Evolutionary conservation across 2,329 filamentous ascomycete species (phyloP), one percentile per base, ranked within the genome.

Genomic region (Colletotrichum lentis): DNA sequence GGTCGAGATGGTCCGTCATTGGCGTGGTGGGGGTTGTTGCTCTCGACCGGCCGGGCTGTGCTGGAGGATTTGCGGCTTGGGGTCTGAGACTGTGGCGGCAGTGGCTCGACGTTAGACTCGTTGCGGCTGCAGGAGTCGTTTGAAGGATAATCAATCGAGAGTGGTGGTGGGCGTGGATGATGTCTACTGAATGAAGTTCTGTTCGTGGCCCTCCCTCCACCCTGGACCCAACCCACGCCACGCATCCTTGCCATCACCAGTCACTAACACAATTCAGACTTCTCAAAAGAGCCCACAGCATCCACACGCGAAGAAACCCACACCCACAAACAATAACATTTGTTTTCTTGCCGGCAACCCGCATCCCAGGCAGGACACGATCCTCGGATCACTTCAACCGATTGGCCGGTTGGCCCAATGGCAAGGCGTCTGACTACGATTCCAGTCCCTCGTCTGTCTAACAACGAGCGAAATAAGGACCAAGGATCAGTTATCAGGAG

Each of bases 371-470:
- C 22, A 31, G 24, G 18, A 27, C 3, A 8, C 5, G 16, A 3
- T n/a, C 3, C 49, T 20, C 27, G 5, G 1, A 35, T 27, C 27
- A 5, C 11, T 12, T 8, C 16, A 22, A 5, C 4, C 11, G 18
- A 57, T 5, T 24, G 62, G 50, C 55, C 62, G 62, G 55, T 65
- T 77, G 76, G 74, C 73, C 74, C 73, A 76, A 75, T 78, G 76
- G 72, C 76, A 79, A 78, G 76, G 75, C 76, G 76, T 78, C 74
- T 78, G 76, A 78, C 77, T 78, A 77, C 76, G 76, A 77, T 39
- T 35, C 37, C 27, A 35, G 12, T 12, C 14, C 5, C 18, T 31
- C 49, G 24, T 16, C 5, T 20, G 16, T 27, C 27, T 35, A 16
- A n/a, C 4, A 7, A 31, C 49, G 27, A 52, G 27, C 27, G 49